Evolutionary conservation across 768 basidiomycete genomes (phyloP).

Genomic region (Neoboletus magnificus): DNA sequence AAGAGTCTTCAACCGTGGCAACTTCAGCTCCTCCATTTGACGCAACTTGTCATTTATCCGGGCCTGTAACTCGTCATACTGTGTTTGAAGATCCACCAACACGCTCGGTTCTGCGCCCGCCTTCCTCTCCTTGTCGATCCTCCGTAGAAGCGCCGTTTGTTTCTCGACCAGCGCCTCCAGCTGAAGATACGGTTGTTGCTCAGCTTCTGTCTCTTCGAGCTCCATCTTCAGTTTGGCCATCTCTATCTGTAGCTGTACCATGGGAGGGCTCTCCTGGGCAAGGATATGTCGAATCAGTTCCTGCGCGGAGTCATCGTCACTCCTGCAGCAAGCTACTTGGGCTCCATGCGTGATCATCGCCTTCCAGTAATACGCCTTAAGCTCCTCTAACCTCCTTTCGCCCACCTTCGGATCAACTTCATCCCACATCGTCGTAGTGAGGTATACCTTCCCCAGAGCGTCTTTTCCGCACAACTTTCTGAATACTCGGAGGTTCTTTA

Average conservation of each 20-base stretch:
- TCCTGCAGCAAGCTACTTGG: conserved; percentile 2
- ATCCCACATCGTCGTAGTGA: conserved; percentile 42
- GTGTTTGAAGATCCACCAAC: conserved; percentile 2
- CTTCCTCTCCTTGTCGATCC: conserved; percentile 10
- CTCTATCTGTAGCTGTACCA: conserved; percentile 1
- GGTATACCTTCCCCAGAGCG: conserved; percentile 30
- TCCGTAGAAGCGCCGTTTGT: conserved; percentile 4
- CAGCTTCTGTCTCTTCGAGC: conserved; percentile 8
- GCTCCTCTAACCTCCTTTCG: conserved; percentile 10
- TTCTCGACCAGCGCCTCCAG: conserved; percentile 9
- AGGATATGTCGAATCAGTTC: conserved; percentile 7
- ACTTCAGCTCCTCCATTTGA: conserved; percentile 13
- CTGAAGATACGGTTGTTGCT: background rate
- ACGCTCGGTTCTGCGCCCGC: background rate
- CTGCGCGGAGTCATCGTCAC: conserved; percentile 6
- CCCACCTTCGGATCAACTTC: conserved; percentile 22
- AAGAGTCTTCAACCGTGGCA: background rate
- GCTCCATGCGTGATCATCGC: conserved; percentile 10
- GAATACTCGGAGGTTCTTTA: conserved; percentile 36
- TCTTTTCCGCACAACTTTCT: conserved; percentile 25
- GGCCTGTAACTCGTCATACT: background rate
- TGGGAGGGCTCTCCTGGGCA: too few species aligned
- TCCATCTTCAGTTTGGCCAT: conserved; percentile 5
- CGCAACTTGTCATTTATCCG: conserved; percentile 7
- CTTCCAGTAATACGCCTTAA: conserved; percentile 7